Base-by-base conservation (phyloP, 2,329 filamentous ascomycete genomes). In the Teratosphaeriaceae sp. region DNA sequence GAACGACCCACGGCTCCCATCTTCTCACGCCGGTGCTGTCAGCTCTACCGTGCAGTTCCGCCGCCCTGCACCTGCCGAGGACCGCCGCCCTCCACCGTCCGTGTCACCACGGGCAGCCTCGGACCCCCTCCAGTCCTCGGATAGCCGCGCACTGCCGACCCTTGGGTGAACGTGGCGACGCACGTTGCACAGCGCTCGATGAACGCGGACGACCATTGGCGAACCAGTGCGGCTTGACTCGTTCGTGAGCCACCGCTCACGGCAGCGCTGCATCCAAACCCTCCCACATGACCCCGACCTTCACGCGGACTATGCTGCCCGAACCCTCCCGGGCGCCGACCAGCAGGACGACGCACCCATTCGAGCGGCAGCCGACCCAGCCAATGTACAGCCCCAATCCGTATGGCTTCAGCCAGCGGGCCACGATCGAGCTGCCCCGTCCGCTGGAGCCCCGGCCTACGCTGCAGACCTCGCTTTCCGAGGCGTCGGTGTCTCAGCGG, bases 391-490 rank as follows among this genome's bases (percentile, higher is more conserved):
- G 29, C 16, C 23, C 22, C 3, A 13, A 4, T 8, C 37, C 22
- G 4, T 39, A 34, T 12, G 31, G 31, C 31, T 19, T 39, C 26
- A n/a, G 13, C 20, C 35, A 38, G 16, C 45, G 39, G 5, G 9
- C 34, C 23, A 15, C 18, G 5, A 38, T 47, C 18, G 53, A 57
- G 38, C 44, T 55, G 18, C 56, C 56, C 27, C 50, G 52, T 33
- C 56, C 55, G n/a, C 24, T 55, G 36, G 56, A 57, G 39, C 55
- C 55, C 22, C 46, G 53, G 22, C 53, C 55, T 11, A 48, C 47
- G 3, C 36, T 49, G 18, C 53, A 51, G 18, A 43, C 51, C 5
- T 43, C 50, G 2, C 43, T 49, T 9, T 43, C 46, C 11, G 53
- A 56, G n/a, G 23, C 43, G 20, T 42, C 48, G 9, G 35, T 29